Conservation (phyloP, 345 rosid species). For the Cardamine occulta region DNA sequence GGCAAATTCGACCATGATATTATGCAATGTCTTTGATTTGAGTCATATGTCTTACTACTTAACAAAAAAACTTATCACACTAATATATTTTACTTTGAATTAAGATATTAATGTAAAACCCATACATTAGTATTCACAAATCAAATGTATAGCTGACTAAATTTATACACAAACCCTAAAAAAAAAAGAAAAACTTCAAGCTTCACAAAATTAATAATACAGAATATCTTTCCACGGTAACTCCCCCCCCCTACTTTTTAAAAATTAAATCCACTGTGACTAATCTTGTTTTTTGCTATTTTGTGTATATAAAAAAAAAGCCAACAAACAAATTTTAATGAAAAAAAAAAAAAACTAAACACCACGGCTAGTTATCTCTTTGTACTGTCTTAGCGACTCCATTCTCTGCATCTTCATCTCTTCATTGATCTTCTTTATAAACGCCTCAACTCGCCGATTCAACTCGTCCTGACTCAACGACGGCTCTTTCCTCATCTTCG, state of each 20-base stretch:
- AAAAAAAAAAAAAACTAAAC: neutral
- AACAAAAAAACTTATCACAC: neutral
- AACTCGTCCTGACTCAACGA: conserved; percentile 85
- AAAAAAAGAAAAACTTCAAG: neutral
- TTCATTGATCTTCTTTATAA: conserved; percentile 76
- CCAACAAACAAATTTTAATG: neutral
- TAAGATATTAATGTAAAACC: neutral
- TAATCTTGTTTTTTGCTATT: neutral
- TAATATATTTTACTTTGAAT: neutral
- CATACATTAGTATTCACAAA: conserved; percentile 2
- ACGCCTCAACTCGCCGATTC: conserved; percentile 83
- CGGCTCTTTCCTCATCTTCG: conserved; percentile 59
- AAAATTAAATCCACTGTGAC: neutral
- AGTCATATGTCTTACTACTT: no score
- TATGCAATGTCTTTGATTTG: no score
- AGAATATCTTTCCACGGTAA: neutral
- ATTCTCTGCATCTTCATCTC: conserved; percentile 89
- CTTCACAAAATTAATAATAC: conserved; percentile 27
- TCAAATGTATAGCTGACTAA: neutral
- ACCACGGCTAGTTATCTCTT: conserved; percentile 54
- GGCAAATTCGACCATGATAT: no score
- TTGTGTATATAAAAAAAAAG: neutral
- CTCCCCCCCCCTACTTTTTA: neutral
- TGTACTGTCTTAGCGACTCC: conserved; percentile 67
- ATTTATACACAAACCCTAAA: neutral